Conservation (phyloP, 192 early-diverging fungal genomes). For the Jimgerdemannia lactiflua region DNA sequence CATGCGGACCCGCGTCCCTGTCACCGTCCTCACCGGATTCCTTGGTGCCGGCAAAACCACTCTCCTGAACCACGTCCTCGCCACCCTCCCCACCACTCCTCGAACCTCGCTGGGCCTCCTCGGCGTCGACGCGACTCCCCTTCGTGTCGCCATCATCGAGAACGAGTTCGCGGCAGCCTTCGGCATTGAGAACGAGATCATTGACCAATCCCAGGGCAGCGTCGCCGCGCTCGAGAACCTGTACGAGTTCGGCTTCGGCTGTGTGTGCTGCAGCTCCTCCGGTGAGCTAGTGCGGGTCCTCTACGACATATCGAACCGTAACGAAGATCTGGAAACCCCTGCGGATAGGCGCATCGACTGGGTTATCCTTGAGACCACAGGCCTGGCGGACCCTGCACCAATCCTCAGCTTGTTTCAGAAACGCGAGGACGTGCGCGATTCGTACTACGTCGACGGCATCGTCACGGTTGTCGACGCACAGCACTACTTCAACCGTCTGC, state of each 20-base stretch:
- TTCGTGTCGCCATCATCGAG: constrained; percentile 32
- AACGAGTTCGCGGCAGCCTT: constrained; percentile 26
- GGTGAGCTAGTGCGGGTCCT: constrained; percentile 26
- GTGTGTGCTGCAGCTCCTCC: constrained; percentile 25
- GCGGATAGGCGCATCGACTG: constrained; percentile 6
- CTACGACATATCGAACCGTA: constrained; percentile 18
- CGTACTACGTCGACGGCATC: constrained; percentile 13
- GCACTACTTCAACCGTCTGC: neutral
- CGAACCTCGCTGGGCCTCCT: constrained; percentile 2
- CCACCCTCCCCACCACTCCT: neutral
- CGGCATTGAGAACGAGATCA: constrained; percentile 23
- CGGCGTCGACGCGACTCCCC: constrained; percentile 1
- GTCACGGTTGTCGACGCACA: constrained; percentile 12
- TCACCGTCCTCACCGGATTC: constrained; percentile 65
- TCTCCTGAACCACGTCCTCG: constrained; percentile 24
- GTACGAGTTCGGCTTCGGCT: constrained; percentile 33
- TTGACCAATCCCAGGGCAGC: constrained; percentile 22
- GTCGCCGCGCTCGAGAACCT: constrained; percentile 59
- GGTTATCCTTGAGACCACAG: constrained; percentile 13
- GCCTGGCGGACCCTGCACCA: constrained; percentile 11
- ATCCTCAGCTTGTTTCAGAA: constrained; percentile 10
- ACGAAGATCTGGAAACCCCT: neutral
- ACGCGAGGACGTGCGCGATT: constrained; percentile 6
- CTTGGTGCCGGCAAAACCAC: constrained; percentile 45
- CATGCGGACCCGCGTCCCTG: constrained; percentile 32